phyloP scores from a whole-genome alignment of 495 filamentous ascomycete species.

The Hyaloscypha finlandica region DNA sequence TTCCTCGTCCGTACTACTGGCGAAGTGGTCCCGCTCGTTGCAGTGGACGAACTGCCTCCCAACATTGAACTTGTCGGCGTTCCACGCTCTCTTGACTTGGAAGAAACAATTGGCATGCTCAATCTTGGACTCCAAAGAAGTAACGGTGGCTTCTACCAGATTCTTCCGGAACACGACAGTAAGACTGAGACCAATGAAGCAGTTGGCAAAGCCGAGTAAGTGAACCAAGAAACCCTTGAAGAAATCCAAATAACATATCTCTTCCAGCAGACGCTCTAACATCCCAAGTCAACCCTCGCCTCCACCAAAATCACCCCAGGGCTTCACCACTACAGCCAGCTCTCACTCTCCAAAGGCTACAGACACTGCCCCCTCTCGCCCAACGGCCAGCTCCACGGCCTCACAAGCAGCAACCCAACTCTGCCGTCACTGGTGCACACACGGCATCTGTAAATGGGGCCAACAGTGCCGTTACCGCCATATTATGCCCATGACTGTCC shows the following conservation, averaged over 20 bases:
- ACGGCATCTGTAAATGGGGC: slow-evolving; percentile 48
- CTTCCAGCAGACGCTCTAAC: neutral
- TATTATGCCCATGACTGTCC: slow-evolving; percentile 41
- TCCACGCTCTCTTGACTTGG: slow-evolving; percentile 40
- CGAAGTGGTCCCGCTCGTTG: slow-evolving; percentile 45
- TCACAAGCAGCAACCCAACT: slow-evolving; percentile 30
- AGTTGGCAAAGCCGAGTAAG: neutral
- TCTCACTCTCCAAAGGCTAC: neutral
- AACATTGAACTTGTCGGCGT: slow-evolving; percentile 41
- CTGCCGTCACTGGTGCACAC: slow-evolving; percentile 48
- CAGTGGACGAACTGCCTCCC: slow-evolving; percentile 47
- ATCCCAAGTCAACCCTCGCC: neutral
- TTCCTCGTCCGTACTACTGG: slow-evolving; percentile 44
- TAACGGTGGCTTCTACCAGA: slow-evolving; percentile 35
- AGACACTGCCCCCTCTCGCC: neutral
- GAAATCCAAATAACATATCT: neutral
- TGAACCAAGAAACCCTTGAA: neutral
- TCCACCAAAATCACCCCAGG: neutral
- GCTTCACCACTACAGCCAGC: neutral
- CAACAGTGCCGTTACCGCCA: slow-evolving; percentile 43
- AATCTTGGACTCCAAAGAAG: slow-evolving; percentile 41
- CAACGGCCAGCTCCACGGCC: slow-evolving; percentile 1
- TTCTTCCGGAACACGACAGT: slow-evolving; percentile 13
- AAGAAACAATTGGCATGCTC: slow-evolving; percentile 40
- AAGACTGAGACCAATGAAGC: neutral